phyloP scores from a whole-genome alignment of 2,329 filamentous ascomycete genomes.

The Aspergillus sp. region DNA sequence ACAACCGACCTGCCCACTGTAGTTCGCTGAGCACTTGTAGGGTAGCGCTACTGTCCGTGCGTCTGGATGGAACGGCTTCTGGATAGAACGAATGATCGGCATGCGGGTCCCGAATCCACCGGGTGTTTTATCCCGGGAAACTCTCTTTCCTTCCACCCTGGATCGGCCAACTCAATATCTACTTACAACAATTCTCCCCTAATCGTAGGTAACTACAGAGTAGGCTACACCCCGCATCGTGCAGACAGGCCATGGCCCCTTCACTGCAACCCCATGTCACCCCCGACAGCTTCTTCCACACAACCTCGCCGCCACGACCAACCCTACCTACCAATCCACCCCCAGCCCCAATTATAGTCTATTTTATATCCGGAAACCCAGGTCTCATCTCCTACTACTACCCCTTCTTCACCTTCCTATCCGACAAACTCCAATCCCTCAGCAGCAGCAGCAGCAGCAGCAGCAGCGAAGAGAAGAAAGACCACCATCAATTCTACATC shows the following conservation, averaged over 20 bases:
- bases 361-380: constrained; percentile 55
- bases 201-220: too few species aligned
- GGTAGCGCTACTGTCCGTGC: not conserved
- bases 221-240: not conserved
- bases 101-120: not conserved
- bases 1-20: not conserved
- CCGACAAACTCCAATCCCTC: constrained; percentile 22
- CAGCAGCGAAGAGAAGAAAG: not conserved
- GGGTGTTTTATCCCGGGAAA: not conserved
- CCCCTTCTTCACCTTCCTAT: constrained; percentile 44
- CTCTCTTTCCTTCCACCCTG: not conserved
- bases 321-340: not conserved
- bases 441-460: not conserved
- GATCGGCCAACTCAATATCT: not conserved
- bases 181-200: not conserved
- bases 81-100: not conserved
- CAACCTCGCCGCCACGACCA: constrained; percentile 11
- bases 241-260: not conserved
- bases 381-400: constrained; percentile 54
- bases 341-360: constrained; percentile 33
- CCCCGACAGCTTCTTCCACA: constrained; percentile 33
- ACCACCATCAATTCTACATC: constrained; percentile 25
- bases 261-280: constrained; percentile 27
- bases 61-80: not conserved
- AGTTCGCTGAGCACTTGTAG: not conserved